Conservation (phyloP, 768 basidiomycete species). For the Boletus reticuloceps region DNA sequence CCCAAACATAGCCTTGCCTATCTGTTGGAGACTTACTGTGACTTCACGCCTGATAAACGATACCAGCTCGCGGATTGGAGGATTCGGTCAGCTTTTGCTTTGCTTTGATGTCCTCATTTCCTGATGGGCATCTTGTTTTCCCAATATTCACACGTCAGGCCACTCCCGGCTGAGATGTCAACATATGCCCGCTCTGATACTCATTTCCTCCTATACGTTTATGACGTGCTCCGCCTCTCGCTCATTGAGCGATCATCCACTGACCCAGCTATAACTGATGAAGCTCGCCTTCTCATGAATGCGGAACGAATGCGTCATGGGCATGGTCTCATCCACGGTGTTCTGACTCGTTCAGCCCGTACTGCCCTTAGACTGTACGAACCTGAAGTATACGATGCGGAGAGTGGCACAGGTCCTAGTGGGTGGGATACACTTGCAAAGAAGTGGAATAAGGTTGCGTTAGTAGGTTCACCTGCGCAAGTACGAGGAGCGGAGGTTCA, state of each 20-base stretch:
- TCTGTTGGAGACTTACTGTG: slow-evolving; percentile 84
- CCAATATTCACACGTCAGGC: slow-evolving; percentile 37
- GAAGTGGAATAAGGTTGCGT: slow-evolving; percentile 75
- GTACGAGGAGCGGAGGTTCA: slow-evolving; percentile 34
- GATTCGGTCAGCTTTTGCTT: slow-evolving; percentile 55
- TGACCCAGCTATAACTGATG: slow-evolving; percentile 22
- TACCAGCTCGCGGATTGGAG: slow-evolving; percentile 99
- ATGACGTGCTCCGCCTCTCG: slow-evolving; percentile 85
- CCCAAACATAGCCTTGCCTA: slow-evolving; percentile 81
- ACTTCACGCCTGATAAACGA: slow-evolving; percentile 89
- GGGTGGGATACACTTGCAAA: slow-evolving; percentile 79
- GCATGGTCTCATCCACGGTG: slow-evolving; percentile 53
- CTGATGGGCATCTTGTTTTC: not conserved
- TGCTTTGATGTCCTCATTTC: not conserved
- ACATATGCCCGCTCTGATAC: slow-evolving; percentile 95
- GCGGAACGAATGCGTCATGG: slow-evolving; percentile 16
- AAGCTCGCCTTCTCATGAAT: slow-evolving; percentile 1
- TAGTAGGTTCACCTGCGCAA: slow-evolving; percentile 26
- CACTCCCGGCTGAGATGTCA: slow-evolving; percentile 85
- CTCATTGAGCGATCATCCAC: slow-evolving; percentile 68
- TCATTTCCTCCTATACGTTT: slow-evolving; percentile 90
- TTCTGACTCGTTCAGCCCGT: slow-evolving; percentile 69
- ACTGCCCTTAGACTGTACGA: slow-evolving; percentile 74
- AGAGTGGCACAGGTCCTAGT: slow-evolving; percentile 57
- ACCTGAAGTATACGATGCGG: slow-evolving; percentile 66